A percentile compares a stretch with the other conserved stretches of the same genome.
These are phyloP conservation scores for Cytospora piceicola DNA, from an alignment of 2,329 filamentous ascomycete genomes.

Conservation along the genomic window DNA sequence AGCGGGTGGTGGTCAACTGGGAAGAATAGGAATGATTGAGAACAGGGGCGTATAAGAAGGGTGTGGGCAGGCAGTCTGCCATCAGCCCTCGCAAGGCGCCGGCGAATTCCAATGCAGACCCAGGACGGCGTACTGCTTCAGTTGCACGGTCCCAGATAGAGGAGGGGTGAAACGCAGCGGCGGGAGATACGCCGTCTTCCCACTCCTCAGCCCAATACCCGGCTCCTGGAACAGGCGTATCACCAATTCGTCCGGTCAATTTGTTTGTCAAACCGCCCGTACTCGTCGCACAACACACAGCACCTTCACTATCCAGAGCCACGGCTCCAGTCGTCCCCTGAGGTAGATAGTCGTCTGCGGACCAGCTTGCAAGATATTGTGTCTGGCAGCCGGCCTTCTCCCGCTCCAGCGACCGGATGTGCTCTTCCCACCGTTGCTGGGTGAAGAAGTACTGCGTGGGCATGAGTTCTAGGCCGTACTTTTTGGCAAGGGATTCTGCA, in stretches of 20 bases:
- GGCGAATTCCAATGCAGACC: slow-evolving; percentile 46
- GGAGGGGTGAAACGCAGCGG: neutral
- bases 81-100: slow-evolving; percentile 53
- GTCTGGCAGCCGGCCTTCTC: slow-evolving; percentile 44
- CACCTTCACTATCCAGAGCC: slow-evolving; percentile 75
- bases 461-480: slow-evolving; percentile 73
- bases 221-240: slow-evolving; percentile 81
- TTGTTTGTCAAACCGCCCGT: slow-evolving; percentile 89
- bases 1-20: slow-evolving; percentile 43
- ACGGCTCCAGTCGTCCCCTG: slow-evolving; percentile 87
- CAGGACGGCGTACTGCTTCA: slow-evolving; percentile 25
- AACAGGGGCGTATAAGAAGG: slow-evolving; percentile 46
- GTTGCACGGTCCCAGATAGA: slow-evolving; percentile 28
- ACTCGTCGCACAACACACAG: slow-evolving; percentile 69
- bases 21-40: neutral
- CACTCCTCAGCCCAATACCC: slow-evolving; percentile 93
- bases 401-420: slow-evolving; percentile 55
- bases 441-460: slow-evolving; percentile 78
- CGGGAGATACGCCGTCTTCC: slow-evolving; percentile 51
- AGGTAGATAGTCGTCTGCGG: slow-evolving; percentile 68
- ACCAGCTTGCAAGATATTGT: slow-evolving; percentile 54
- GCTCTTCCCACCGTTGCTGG: slow-evolving; percentile 71
- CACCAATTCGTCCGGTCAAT: slow-evolving; percentile 79
- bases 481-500: slow-evolving; percentile 69
- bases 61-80: slow-evolving; percentile 63